Evolutionary conservation across 176 grass and related monocot genomes (phyloP), one percentile per base, ranked within the genome.

Genomic region (Elaeis guineensis): DNA sequence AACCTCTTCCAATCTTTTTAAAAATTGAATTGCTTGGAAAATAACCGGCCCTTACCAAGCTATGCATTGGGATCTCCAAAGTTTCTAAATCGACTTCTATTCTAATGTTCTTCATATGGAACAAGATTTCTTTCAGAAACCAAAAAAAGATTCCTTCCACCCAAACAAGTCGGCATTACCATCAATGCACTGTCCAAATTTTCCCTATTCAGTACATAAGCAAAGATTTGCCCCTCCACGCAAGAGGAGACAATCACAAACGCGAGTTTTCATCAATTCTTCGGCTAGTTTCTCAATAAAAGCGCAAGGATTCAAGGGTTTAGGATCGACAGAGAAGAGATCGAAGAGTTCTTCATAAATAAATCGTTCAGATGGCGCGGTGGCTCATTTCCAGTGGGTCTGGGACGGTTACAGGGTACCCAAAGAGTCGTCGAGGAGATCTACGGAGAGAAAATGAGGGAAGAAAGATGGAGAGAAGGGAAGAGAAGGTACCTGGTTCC

Each of bases 21-120:
- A 72, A 35, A 87, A 26, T 50, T 82, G 50, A 21, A 95, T 7
- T 1, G 86, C 91, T 77, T 69, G 77, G 50, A 51, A n/a, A n/a
- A n/a, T n/a, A n/a, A 25, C 80, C 49, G 54, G 80, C 91, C 0
- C 80, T 81, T 17, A 87, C 68, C 21, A 86, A 69, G 54, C 69
- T 87, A 65, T 95, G 80, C 7, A 90, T 19, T 64, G 87, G 52
- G 48, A 95, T 82, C 71, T 74, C 71, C 64, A 95, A 58, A 0
- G 86, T 87, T 53, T 39, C 81, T 17, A 79, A 50, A 52, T 87
- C 72, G 0, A 78, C 65, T 50, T 29, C 18, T 7, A 90, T 8
- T 35, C 29, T 69, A 17, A 61, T 56, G 25, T 25, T 67, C 35
- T 68, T 74, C 83, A 95, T 87, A 21, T 59, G 77, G 55, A 56